phyloP scores from a whole-genome alignment of 2,329 filamentous ascomycete species.

The Camptophora hylomeconis region DNA sequence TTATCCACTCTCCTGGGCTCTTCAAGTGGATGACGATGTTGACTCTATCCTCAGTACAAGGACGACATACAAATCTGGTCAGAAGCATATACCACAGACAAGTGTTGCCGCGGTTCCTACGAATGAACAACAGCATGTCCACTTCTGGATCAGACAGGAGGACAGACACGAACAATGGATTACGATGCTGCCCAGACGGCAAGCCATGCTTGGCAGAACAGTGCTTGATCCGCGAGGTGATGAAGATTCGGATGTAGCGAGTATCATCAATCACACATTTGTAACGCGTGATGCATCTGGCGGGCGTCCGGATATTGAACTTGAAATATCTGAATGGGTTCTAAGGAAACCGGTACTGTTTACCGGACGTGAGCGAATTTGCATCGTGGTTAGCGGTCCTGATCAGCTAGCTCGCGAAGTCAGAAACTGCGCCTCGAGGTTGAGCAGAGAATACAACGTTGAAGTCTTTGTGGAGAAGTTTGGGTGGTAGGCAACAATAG shows the following conservation, averaged over 20 bases:
- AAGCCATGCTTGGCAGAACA: conserved; percentile 2
- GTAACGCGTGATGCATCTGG: conserved; percentile 10
- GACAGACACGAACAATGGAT: conserved; percentile 12
- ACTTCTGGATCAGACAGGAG: conserved; percentile 18
- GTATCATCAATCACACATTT: conserved; percentile 12
- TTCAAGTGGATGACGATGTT: conserved; percentile 4
- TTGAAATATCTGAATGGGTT: conserved; percentile 15
- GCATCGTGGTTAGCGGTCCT: conserved; percentile 49
- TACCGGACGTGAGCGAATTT: conserved; percentile 29
- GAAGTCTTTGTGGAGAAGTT: conserved; percentile 52
- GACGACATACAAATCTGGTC: conserved; percentile 9
- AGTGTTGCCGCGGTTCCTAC: too few relatives aligned
- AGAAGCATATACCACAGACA: conserved; percentile 3
- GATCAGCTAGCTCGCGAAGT: conserved; percentile 48
- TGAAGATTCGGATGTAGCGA: conserved; percentile 5
- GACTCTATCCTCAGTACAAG: conserved; percentile 9
- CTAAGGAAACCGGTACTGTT: conserved; percentile 7
- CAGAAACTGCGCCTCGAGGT: conserved; percentile 43
- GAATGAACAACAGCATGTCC: too few relatives aligned
- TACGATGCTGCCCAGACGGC: conserved; percentile 8
- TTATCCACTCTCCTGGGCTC: conserved; percentile 39
- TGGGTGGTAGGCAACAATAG: conserved; percentile 39
- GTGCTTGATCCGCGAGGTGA: not conserved
- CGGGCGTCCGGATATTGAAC: conserved; percentile 14
- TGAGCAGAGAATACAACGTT: conserved; percentile 34